Evolutionary conservation across 139 green algal species (phyloP).

Genomic region (Chlamydomonas schloesseri): DNA sequence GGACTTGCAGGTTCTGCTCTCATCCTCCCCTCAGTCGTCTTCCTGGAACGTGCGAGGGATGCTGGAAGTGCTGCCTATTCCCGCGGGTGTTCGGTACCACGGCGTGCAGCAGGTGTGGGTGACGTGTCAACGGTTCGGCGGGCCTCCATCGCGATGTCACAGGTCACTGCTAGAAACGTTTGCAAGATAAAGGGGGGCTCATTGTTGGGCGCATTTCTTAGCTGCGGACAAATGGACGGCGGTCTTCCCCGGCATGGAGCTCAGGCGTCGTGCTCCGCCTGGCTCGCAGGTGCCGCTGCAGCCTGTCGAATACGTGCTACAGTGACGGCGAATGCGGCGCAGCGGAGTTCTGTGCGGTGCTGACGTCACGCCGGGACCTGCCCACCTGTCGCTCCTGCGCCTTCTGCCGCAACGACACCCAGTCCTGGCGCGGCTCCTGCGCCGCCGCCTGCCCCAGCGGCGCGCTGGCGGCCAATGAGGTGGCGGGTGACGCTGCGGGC

Average conservation of each 20-base stretch:
- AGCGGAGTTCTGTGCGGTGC: slow-evolving; percentile 23
- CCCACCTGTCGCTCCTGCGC: slow-evolving; percentile 25
- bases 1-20: slow-evolving; percentile 4
- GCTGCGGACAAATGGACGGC: too few species aligned
- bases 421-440: slow-evolving; percentile 19
- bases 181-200: too few species aligned
- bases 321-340: background rate
- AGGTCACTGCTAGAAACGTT: too few species aligned
- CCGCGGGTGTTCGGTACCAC: background rate
- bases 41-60: background rate
- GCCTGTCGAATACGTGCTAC: background rate
- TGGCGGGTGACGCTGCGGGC: background rate
- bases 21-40: background rate
- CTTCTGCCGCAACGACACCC: slow-evolving; percentile 4
- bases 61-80: slow-evolving; percentile 31
- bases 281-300: slow-evolving; percentile 7
- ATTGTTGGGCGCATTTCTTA: too few species aligned
- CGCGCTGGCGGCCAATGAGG: slow-evolving; percentile 1
- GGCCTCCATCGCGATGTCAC: too few species aligned
- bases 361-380: background rate
- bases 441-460: slow-evolving; percentile 3
- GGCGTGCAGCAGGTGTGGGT: slow-evolving; percentile 8
- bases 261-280: too few species aligned
- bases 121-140: too few species aligned
- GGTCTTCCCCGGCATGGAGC: too few species aligned